Base-by-base conservation (phyloP, 768 basidiomycete genomes). In the Kwoniella botswanensis region DNA sequence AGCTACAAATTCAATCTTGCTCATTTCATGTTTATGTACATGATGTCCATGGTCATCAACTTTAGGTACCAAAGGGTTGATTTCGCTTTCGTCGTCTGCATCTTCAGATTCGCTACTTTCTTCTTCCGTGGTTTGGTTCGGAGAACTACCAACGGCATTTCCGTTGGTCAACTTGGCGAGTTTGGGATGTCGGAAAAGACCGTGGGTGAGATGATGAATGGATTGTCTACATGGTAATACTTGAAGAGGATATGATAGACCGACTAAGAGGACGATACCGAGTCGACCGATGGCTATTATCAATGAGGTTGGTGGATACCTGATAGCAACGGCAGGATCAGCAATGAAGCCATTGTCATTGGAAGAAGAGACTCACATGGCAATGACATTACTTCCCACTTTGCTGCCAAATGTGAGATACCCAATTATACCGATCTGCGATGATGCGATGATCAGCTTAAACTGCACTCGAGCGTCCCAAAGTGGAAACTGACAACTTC, bases 171-270 rank as follows among this genome's bases (percentile, higher is more conserved):
- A 50, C 5, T 58, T 59, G 2, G 22, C 12, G 42, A 42, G 2
- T 66, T 64, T 41, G 63, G 65, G 54, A 26, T 53, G 17, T 55
- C 63, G 63, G 55, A 62, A 70, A 2, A 70, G 26, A 44, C 68
- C 60, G 29, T 64, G 60, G 4, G 81, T 81, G 21, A 83, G 63
- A 22, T 71, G 94, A 85, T 95, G 93, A 55, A 98, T 85, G 76
- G 92, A 94, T 78, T 91, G 92, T 65, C 97, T 88, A 80, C 94
- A 96, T 0, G 97, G 97, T 65, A 94, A 91, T 4, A 96, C 91
- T 84, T 98, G 97, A 63, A 99, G 82, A 0, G 97, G 95, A 83
- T 99, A 96, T 18, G 93, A 94, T 79, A 96, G 93, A 67, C 93
- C 85, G 67, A 98, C 94, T 29, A 96, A 87, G 57, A 92, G 85